Evolutionary conservation across 768 basidiomycete genomes (phyloP), one percentile per base, ranked within the genome.

Genomic region (Leccinellum rugosiceps): DNA sequence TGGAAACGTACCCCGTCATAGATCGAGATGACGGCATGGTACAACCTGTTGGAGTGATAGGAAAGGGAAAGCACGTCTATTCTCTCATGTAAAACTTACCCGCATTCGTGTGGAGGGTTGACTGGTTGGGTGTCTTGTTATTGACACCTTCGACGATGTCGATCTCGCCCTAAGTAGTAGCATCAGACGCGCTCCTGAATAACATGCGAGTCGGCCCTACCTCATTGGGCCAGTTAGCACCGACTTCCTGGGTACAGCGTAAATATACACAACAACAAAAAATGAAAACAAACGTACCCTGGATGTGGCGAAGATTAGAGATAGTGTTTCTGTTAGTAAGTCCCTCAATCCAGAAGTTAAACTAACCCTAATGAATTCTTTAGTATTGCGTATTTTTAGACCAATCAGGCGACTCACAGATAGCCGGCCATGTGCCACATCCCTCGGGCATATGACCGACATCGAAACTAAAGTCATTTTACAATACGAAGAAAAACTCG

Each of bases 381-480:
- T 47, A 63, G 53, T 17, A 15, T 1, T n/a, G 19, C 7, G 4
- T 28, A 26, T 17, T 25, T 35, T 1, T 15, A 46, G 23, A 34
- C 25, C 9, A 51, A 34, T 50, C 1, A 53, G 31, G 19, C 1
- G 8, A 67, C 72, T 57, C 23, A 75, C 75, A 76, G 46, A 72
- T 46, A 19, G 73, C 70, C 9, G 74, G 74, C 73, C 75, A 76
- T 3, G 71, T 75, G 23, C 74, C 76, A 60, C 76, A 77, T 3
- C 74, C 76, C 23, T 65, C 56, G 1, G 76, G 76, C 72, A 77
- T 76, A 38, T 74, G 72, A 3, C 47, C 59, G 25, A 77, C 70
- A 57, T 77, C 75, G 32, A 75, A 76, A 21, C 66, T 71, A 11
- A 23, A 1, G 1, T 11, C 14, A 25, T 25, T 25, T 34, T 41